Percentiles rank a stretch among this genome's conserved stretches.
Conservation (phyloP, 1,139 yeast species). For the Pichia sp. region DNA sequence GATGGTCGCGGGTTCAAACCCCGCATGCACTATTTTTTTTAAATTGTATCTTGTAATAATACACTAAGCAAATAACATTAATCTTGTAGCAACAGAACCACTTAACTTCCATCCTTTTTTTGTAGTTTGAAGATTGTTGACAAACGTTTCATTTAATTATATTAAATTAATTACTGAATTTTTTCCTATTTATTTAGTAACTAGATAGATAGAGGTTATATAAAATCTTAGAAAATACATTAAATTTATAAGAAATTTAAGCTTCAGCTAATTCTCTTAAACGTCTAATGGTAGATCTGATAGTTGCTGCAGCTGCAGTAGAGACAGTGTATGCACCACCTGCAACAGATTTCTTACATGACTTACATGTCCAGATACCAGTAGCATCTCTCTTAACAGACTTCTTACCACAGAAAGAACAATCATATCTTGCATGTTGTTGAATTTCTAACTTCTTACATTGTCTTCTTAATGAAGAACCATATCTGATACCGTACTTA, state of each 20-base stretch:
- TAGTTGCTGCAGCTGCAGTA: constrained; percentile 99
- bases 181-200: constrained; percentile 7
- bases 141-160: too few species aligned
- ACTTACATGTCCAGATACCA: constrained; percentile 97
- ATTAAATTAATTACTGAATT: constrained; percentile 2
- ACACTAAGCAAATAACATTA: too few species aligned
- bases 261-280: constrained; percentile 99
- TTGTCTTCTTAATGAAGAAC: constrained; percentile 99
- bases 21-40: constrained; percentile 30
- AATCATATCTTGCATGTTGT: constrained; percentile 98
- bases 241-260: constrained; percentile 36
- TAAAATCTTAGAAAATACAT: constrained; percentile 9
- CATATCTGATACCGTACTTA: constrained; percentile 99
- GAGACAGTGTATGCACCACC: constrained; percentile 99
- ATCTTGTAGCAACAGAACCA: too few species aligned
- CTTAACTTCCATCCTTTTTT: too few species aligned
- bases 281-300: constrained; percentile 99
- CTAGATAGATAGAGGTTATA: constrained; percentile 5
- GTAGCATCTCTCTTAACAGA: constrained; percentile 96
- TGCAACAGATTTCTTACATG: constrained; percentile 95
- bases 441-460: constrained; percentile 98
- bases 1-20: constrained; percentile 35
- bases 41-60: too few species aligned
- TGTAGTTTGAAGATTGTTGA: too few species aligned
- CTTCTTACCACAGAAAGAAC: constrained; percentile 99